phyloP scores from a whole-genome alignment of 2,329 filamentous ascomycete genomes.

The Colletotrichum sp. region DNA sequence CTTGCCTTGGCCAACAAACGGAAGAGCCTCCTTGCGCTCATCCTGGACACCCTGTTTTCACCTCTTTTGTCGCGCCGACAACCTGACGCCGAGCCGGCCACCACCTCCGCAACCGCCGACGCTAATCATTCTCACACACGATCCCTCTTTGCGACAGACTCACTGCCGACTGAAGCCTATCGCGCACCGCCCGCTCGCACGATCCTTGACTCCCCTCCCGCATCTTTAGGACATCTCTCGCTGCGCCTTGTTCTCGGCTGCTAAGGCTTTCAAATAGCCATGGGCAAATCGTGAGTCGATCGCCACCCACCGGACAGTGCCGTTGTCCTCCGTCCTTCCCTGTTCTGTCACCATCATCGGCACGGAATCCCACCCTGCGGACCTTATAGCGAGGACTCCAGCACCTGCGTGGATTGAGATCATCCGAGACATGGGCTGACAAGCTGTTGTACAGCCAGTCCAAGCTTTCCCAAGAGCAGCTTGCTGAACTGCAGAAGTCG shows the following conservation, averaged over 20 bases:
- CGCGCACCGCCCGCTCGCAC: background rate
- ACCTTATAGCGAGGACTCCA: background rate
- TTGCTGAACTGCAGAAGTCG: slow-evolving; percentile 92
- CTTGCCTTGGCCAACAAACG: background rate
- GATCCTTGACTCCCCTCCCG: background rate
- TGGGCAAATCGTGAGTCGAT: slow-evolving; percentile 54
- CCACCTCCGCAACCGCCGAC: background rate
- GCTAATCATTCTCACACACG: background rate
- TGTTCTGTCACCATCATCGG: background rate
- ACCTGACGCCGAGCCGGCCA: background rate
- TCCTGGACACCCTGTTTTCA: background rate
- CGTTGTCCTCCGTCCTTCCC: background rate
- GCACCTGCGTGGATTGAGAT: background rate
- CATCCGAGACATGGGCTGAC: background rate
- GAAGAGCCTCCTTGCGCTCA: background rate
- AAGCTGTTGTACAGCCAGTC: slow-evolving; percentile 77
- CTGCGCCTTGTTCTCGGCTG: background rate
- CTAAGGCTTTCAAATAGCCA: slow-evolving; percentile 24
- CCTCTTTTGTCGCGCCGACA: background rate
- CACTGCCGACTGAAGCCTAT: background rate
- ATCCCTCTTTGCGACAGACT: background rate
- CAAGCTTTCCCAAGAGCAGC: slow-evolving; percentile 96
- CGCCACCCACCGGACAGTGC: background rate
- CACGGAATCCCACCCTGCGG: background rate
- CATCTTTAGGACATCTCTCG: background rate